Evolutionary conservation across 768 basidiomycete genomes (phyloP), one percentile per base, ranked within the genome.

Genomic region (Holtermannia corniformis): DNA sequence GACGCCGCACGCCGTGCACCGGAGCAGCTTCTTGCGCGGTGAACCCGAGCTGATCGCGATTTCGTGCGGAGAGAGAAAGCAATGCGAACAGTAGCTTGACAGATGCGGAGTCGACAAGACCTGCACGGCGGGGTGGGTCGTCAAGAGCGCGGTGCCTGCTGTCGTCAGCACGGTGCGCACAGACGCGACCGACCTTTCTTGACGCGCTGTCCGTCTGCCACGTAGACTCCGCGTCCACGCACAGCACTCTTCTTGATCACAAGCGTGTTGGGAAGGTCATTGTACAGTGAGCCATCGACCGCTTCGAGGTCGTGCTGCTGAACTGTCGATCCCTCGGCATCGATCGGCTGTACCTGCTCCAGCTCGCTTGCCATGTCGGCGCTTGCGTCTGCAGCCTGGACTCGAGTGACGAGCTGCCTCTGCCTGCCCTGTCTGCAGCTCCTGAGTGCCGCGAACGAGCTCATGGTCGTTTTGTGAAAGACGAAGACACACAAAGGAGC

Each of bases 1-100:
- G 0, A 74, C 72, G 46, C 78, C 79, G 67, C 93, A 97, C 4
- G 75, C 76, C 0, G 83, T 80, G 69, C 93, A 96, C 46, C 86
- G 76, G 64, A 80, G 83, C 52, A 90, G 65, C 0, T 19, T 65
- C 52, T 0, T 71, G 24, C 1, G 71, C 58, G 24, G 55, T 40
- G 46, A 23, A 24, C 46, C 22, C 3, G 44, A 32, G 5, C 44
- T 5, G 7, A 61, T 50, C 7, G 54, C 49, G 5, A 59, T 49
- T 32, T 72, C 71, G 10, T 46, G 46, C 1, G 58, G 54, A 3
- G 66, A 50, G 0, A 73, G 54, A 21, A 55, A 60, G 61, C 90
- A 95, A 4, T 76, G 76, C 1, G 86, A 85, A 61, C 90, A 95
- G 65, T 83, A 76, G 1, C 73, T 72, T 12, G 77, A 73, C 10